A percentile compares a stretch with the other conserved stretches of the same genome.
Conservation (phyloP, 1,284 basidiomycete genomes). For the Heterobasidion occidentale region DNA sequence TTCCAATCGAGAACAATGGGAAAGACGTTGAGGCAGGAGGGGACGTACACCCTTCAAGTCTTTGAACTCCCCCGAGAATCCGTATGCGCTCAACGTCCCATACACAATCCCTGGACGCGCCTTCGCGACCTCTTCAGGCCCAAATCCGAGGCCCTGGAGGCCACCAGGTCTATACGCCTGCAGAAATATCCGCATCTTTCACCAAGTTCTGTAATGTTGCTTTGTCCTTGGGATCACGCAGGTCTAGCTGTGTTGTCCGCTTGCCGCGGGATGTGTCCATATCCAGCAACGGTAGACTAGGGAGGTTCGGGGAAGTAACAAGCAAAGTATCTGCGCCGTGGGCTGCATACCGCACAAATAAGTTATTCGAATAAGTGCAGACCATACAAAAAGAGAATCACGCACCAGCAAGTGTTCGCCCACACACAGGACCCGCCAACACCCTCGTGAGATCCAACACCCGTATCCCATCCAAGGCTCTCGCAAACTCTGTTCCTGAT, state of each 20-base stretch:
- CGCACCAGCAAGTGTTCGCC: conserved; percentile 47
- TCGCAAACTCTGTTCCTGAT: conserved; percentile 2
- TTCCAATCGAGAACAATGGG: neutral
- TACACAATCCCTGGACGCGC: conserved; percentile 47
- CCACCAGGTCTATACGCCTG: conserved; percentile 58
- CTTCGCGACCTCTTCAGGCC: conserved; percentile 30
- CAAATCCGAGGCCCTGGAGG: conserved; percentile 43
- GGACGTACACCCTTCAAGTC: conserved; percentile 41
- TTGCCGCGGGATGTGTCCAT: conserved; percentile 60
- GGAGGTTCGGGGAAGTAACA: conserved; percentile 49
- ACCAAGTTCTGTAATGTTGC: conserved; percentile 21
- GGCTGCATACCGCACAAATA: conserved; percentile 22
- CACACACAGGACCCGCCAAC: conserved; percentile 50
- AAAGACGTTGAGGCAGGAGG: neutral
- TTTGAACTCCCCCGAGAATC: conserved; percentile 54
- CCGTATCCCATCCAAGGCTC: conserved; percentile 41
- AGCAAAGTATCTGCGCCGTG: conserved; percentile 57
- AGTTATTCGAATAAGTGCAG: neutral
- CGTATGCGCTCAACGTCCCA: conserved; percentile 53
- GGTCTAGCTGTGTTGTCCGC: conserved; percentile 54
- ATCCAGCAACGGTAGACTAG: conserved; percentile 46
- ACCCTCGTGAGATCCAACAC: conserved; percentile 55
- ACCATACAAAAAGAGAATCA: neutral
- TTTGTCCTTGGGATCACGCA: conserved; percentile 15
- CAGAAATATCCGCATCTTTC: conserved; percentile 45